These are phyloP conservation scores for Lagerstroemia speciosa DNA, from an alignment of 345 rosid species.

Conservation along the genomic window DNA sequence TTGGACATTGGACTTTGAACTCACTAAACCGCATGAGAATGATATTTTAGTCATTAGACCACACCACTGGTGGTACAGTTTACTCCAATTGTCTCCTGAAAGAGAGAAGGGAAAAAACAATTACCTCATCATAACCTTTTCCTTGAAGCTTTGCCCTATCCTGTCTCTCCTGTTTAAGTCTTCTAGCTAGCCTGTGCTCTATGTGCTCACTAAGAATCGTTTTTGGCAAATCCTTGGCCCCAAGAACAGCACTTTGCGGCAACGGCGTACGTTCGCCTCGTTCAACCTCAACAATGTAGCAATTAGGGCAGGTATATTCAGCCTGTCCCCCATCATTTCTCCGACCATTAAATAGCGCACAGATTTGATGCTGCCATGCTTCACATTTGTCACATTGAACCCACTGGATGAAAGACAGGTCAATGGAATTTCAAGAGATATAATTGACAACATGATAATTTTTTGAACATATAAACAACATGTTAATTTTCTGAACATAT, in stretches of 20 bases:
- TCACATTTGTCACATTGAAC: conserved; percentile 99
- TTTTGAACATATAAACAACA: no score
- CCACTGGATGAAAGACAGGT: conserved; percentile 55
- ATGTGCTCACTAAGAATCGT: conserved; percentile 93
- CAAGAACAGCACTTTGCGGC: conserved; percentile 94
- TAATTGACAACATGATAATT: conserved; percentile 9
- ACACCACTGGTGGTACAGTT: no score
- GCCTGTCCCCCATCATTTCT: conserved; percentile 99
- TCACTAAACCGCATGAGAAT: no score
- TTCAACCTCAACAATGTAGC: conserved; percentile 83
- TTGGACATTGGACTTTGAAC: no score
- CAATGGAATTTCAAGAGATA: conserved; percentile 11
- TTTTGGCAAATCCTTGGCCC: conserved; percentile 94
- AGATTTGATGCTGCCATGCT: conserved; percentile 99
- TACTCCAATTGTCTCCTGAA: not conserved
- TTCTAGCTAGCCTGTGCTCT: conserved; percentile 72
- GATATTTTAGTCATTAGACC: no score
- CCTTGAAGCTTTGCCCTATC: conserved; percentile 81
- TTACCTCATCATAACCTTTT: conserved; percentile 85
- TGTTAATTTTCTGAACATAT: no score
- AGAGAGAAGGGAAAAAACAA: not conserved
- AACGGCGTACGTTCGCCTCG: conserved; percentile 87
- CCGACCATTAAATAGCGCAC: conserved; percentile 94
- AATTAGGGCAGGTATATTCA: conserved; percentile 98
- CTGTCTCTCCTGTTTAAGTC: conserved; percentile 64